Percentiles rank a stretch among this genome's conserved stretches.
These are phyloP conservation scores for Buddleja alternifolia DNA, from an alignment of 257 asterid species.

Conservation along the genomic window DNA sequence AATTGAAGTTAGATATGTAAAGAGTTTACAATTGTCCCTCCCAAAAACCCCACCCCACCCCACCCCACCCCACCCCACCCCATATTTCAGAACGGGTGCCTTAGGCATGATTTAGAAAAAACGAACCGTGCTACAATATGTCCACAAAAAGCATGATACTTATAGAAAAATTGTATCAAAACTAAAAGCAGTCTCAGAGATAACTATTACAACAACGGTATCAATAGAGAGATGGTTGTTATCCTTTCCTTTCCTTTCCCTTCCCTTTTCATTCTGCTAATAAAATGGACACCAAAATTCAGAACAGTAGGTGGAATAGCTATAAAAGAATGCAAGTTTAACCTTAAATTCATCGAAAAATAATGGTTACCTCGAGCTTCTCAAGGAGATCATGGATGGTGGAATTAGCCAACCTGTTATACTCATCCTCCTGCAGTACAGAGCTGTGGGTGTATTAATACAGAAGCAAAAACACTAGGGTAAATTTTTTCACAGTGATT, in stretches of 20 bases:
- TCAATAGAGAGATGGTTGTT: background rate
- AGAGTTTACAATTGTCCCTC: background rate
- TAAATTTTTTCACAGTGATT: background rate
- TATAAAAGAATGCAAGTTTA: background rate
- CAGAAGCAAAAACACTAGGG: slow-evolving; percentile 17
- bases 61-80: no score
- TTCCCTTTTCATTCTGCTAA: background rate
- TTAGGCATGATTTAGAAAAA: background rate
- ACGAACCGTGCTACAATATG: background rate
- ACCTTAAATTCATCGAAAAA: background rate
- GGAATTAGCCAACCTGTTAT: slow-evolving; percentile 73
- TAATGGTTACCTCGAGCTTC: slow-evolving; percentile 68
- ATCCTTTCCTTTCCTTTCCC: background rate
- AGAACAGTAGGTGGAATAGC: background rate
- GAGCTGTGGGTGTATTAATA: slow-evolving; percentile 52
- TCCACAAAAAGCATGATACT: background rate
- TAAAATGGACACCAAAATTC: background rate
- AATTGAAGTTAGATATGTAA: no score
- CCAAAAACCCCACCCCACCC: background rate
- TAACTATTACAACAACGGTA: background rate
- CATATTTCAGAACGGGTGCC: background rate
- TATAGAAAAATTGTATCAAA: background rate
- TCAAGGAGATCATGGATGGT: slow-evolving; percentile 81
- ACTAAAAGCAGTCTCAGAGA: background rate
- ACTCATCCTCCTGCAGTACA: slow-evolving; percentile 74